Conservation (phyloP, 2,329 filamentous ascomycete species). For the Colletotrichum aenigma region DNA sequence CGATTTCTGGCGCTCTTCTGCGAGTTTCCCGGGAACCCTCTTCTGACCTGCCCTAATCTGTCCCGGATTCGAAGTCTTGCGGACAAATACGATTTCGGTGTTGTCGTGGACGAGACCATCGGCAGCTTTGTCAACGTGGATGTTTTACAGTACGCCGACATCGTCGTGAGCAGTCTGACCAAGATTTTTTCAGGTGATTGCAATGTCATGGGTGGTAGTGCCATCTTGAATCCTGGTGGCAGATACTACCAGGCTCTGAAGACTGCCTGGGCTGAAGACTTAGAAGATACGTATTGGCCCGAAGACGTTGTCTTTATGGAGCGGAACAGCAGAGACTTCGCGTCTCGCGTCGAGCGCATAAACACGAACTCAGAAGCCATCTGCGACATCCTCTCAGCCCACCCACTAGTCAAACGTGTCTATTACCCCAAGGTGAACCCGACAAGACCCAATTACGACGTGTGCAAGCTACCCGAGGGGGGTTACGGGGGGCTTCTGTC, state of each 20-base stretch:
- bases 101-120: slow-evolving; percentile 95
- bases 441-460: slow-evolving; percentile 77
- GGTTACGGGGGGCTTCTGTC: slow-evolving; percentile 93
- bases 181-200: slow-evolving; percentile 98
- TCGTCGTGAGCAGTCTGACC: slow-evolving; percentile 93
- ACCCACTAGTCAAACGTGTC: slow-evolving; percentile 71
- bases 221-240: slow-evolving; percentile 68
- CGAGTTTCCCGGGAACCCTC: slow-evolving; percentile 93
- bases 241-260: slow-evolving; percentile 76
- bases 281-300: slow-evolving; percentile 91
- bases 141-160: slow-evolving; percentile 85
- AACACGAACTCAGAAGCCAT: slow-evolving; percentile 87
- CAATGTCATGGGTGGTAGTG: slow-evolving; percentile 94
- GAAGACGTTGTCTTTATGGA: slow-evolving; percentile 96
- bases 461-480: slow-evolving; percentile 72
- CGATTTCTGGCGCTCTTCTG: slow-evolving; percentile 85
- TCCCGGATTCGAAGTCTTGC: slow-evolving; percentile 80
- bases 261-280: slow-evolving; percentile 64
- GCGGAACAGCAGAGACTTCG: slow-evolving; percentile 93
- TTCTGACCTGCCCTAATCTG: slow-evolving; percentile 85
- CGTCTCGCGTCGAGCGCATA: slow-evolving; percentile 79
- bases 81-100: slow-evolving; percentile 82
- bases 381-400: slow-evolving; percentile 70
- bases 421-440: slow-evolving; percentile 86
- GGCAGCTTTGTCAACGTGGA: slow-evolving; percentile 97